Evolutionary conservation across 225 moss, liverwort and hornwort species (phyloP).

Genomic region (Bryoerythrophyllum caledonicum): DNA sequence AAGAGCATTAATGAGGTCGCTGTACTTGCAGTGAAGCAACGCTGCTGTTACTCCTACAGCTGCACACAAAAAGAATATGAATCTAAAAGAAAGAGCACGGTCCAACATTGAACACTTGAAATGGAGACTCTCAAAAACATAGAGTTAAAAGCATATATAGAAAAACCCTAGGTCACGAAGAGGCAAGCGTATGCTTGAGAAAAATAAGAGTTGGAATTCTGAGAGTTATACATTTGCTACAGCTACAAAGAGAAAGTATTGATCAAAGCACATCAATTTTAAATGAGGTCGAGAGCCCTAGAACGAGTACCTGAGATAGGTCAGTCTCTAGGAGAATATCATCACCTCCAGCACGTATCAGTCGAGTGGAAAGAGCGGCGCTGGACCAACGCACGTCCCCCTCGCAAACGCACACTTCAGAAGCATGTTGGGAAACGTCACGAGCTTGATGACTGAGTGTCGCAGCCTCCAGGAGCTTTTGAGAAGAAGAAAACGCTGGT

Average conservation of each 20-base stretch:
- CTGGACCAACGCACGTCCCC: no score
- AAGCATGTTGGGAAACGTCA: no score
- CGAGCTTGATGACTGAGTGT: no score
- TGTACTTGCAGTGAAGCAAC: slow-evolving; percentile 85
- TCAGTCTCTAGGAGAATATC: slow-evolving; percentile 90
- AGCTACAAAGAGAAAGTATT: not conserved
- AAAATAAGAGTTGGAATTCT: not conserved
- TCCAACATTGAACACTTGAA: not conserved
- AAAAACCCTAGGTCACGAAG: not conserved
- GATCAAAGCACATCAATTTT: not conserved
- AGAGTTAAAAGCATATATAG: not conserved
- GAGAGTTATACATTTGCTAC: not conserved
- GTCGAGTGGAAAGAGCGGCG: slow-evolving; percentile 87
- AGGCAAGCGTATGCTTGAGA: not conserved
- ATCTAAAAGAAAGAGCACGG: not conserved
- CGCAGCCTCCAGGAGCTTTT: no score
- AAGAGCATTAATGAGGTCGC: slow-evolving; percentile 77
- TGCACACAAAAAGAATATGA: slow-evolving; percentile 28
- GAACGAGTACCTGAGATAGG: slow-evolving; percentile 65
- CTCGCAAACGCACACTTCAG: no score
- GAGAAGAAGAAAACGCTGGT: no score
- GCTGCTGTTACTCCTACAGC: slow-evolving; percentile 76
- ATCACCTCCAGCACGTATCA: slow-evolving; percentile 93
- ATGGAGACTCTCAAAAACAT: not conserved
- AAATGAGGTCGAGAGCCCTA: slow-evolving; percentile 1